Evolutionary conservation across 169 alveolate genomes (phyloP), one percentile per base, ranked within the genome.

Genomic region (Besnoitia besnoiti): DNA sequence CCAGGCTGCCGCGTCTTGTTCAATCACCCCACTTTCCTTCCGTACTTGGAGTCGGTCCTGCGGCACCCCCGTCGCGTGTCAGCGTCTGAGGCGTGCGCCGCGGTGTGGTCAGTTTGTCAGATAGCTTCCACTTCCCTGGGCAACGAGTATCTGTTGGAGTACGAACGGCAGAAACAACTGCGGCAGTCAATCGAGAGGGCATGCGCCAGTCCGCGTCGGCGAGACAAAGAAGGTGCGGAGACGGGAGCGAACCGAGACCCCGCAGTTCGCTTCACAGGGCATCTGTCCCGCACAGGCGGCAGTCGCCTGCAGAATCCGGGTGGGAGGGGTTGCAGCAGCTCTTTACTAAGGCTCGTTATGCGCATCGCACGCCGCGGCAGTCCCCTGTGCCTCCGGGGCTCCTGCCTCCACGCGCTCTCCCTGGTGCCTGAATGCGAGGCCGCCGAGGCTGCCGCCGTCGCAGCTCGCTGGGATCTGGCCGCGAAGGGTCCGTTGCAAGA

Each of bases 1-100:
- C 16, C 82, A 73, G 82, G 82, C 46, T 73, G 82, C 82, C 82
- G 82, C 24, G 82, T 73, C 39, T 42, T 73, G 82, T 19, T 73
- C n/a, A 73, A 73, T n/a, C 82, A 73, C 24, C 82, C 82, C 39
- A 35, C 82, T 7, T 37, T 73, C 82, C 82, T 73, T 19, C 82
- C 82, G 24, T 73, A 73, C 46, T 37, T 73, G 39, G 82, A 73
- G 46, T 73, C 47, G 46, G 82, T 73, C 46, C 82, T 73, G 8
- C 39, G 82, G 5, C 39, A n/a, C 39, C 82, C 82, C 44, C 16
- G 46, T 19, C 82, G 82, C 46, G 82, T 73, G 39, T 10, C 14
- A 42, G 10, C 39, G 2, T 1, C 82, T 12, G 82, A 73, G 46
- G 82, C n/a, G 46, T 73, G 82, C 82, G 82, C 82, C 82, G 82